Percentiles rank a stretch among this genome's conserved stretches.
Conservation (phyloP, 2,329 filamentous ascomycete species). For the Torrubiella hemipterigena region DNA sequence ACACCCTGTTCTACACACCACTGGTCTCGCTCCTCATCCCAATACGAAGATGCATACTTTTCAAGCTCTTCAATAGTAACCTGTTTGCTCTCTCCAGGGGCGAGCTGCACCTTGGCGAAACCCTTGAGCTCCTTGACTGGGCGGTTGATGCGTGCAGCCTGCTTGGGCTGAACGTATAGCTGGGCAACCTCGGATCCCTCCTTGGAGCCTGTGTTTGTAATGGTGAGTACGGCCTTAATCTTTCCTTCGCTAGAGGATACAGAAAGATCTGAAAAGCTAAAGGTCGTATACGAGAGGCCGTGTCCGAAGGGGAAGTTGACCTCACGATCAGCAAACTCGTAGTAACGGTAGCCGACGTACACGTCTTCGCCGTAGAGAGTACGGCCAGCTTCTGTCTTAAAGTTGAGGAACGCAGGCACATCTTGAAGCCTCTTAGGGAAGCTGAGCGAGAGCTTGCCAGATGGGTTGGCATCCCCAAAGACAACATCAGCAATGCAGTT, state of each 20-base stretch:
- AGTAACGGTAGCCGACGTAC: constrained; percentile 72
- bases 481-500: constrained; percentile 70
- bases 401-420: constrained; percentile 69
- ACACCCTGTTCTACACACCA: constrained; percentile 56
- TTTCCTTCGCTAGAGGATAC: constrained; percentile 34
- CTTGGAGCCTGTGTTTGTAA: constrained; percentile 49
- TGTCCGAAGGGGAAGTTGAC: constrained; percentile 70
- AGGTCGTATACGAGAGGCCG: constrained; percentile 67
- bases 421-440: constrained; percentile 59
- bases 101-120: constrained; percentile 51
- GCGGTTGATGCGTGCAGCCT: constrained; percentile 38
- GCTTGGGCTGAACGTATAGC: constrained; percentile 42
- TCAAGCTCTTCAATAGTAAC: constrained; percentile 45
- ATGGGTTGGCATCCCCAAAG: constrained; percentile 62
- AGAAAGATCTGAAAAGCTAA: constrained; percentile 39
- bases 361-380: constrained; percentile 71
- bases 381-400: constrained; percentile 54
- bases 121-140: constrained; percentile 54
- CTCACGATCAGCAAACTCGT: constrained; percentile 54
- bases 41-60: constrained; percentile 58
- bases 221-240: constrained; percentile 32
- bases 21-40: constrained; percentile 52
- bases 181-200: constrained; percentile 45
- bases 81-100: constrained; percentile 43
- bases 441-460: constrained; percentile 60